Conservation (phyloP, 352 stramenopile genomes). For the Saprolegnia parasitica region DNA sequence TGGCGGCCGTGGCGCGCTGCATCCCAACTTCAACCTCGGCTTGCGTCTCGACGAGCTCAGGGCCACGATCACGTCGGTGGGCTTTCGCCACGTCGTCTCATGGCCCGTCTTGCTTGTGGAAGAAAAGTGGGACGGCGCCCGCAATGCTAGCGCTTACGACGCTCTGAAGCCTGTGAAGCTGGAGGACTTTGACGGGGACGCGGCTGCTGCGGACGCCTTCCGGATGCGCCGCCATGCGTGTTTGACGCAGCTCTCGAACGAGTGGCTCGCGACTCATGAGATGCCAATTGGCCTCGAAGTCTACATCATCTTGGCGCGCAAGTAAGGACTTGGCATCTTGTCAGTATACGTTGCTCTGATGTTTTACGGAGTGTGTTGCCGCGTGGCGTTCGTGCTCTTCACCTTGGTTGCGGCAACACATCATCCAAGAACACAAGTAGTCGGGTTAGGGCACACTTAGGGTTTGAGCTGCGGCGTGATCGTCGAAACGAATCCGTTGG, state of each 20-base stretch:
- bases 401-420: too few relatives aligned
- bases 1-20: slow-evolving; percentile 33
- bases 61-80: slow-evolving; percentile 33
- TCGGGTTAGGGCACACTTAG: slow-evolving; percentile 1
- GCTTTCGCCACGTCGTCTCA: slow-evolving; percentile 39
- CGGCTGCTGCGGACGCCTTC: too few relatives aligned
- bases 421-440: too few relatives aligned
- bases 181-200: slow-evolving; percentile 33
- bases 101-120: slow-evolving; percentile 48
- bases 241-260: slow-evolving; percentile 39
- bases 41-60: slow-evolving; percentile 41
- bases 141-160: slow-evolving; percentile 41
- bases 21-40: slow-evolving; percentile 40
- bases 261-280: slow-evolving; percentile 40
- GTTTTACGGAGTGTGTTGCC: too few relatives aligned
- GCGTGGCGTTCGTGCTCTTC: too few relatives aligned
- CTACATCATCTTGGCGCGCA: slow-evolving; percentile 46
- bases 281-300: slow-evolving; percentile 51
- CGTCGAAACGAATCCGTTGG: slow-evolving; percentile 83
- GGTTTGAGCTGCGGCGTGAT: slow-evolving; percentile 22
- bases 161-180: slow-evolving; percentile 34
- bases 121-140: slow-evolving; percentile 44
- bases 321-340: slow-evolving; percentile 29
- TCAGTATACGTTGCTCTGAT: too few relatives aligned
- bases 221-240: slow-evolving; percentile 28